Evolutionary conservation across 2,329 filamentous ascomycete genomes (phyloP).

Genomic region (Laburnicola sp.): DNA sequence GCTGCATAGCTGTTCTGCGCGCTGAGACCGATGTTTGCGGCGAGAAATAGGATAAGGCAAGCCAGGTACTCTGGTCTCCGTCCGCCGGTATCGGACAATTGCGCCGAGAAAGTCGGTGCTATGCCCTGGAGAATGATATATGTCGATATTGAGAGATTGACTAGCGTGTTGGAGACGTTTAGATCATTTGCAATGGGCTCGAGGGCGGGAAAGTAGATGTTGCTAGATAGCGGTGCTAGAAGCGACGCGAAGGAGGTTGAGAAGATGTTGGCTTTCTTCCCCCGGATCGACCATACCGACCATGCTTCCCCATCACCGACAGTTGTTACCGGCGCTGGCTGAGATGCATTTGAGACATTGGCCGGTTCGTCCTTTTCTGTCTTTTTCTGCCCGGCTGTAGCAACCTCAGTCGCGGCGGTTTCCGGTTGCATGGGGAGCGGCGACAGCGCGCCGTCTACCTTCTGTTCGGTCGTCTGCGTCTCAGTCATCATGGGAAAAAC

Average conservation of each 20-base stretch:
- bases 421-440: no score
- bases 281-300: background rate
- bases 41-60: constrained; percentile 37
- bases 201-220: constrained; percentile 9
- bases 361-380: no score
- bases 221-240: background rate
- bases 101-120: constrained; percentile 2
- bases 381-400: no score
- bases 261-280: background rate
- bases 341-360: no score
- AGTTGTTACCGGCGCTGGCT: background rate
- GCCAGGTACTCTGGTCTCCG: constrained; percentile 51
- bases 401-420: no score
- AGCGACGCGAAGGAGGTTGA: background rate
- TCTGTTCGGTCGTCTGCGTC: no score
- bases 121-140: constrained; percentile 4
- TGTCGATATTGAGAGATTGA: constrained; percentile 5
- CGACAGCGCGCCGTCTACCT: no score
- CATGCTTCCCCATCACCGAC: background rate
- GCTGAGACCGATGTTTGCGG: constrained; percentile 41
- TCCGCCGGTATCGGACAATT: constrained; percentile 48
- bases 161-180: background rate
- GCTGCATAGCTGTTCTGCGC: constrained; percentile 45
- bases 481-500: no score
- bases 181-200: background rate